Base-by-base conservation (phyloP, 495 filamentous ascomycete species). In the Podospora australis region DNA sequence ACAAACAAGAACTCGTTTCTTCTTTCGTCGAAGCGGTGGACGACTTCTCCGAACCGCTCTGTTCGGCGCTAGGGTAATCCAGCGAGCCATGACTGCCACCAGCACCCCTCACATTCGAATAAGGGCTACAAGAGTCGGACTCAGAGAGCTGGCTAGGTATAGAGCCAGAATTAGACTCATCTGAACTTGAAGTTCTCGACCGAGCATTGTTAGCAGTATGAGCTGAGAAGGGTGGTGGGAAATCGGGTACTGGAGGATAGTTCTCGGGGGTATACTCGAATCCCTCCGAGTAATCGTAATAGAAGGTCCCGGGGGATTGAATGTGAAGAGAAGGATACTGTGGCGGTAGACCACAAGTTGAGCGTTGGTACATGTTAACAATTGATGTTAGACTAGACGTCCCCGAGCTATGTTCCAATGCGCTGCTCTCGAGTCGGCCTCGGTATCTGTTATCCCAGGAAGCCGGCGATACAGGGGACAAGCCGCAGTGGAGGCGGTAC, bases 251-350 rank as follows among this genome's bases (percentile, higher is more conserved):
- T 24, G 40, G 22, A 10, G 22, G 40, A n/a, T 10, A 16, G 20
- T 24, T 23, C 21, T 43, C 25, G 4, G 32, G 20, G 7, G 29
- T 25, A 9, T 58, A 49, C 16, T 72, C 71, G 52, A 77, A 77
- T 20, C 66, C 67, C 55, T 77, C 74, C 3, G 71, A 74, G 51
- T 77, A 78, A 53, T 77, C 75, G 56, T 77, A 78, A 49, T 71
- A 77, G 19, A 70, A 54, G 16, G 45, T 34, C 25, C 53, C 41
- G 16, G 21, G 21, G 9, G 44, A n/a, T 21, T 43, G 41, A 39
- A 29, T 23, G 5, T 35, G 36, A 35, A 28, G 40, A 8, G 36
- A 19, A 17, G 13, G 20, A 10, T 38, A 44, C 21, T 43, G 34
- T 6, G 23, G 38, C 23, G 62, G 28, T 24, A 23, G 45, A n/a